Conservation (phyloP, 768 basidiomycete species). For the Tulasnella sp. region DNA sequence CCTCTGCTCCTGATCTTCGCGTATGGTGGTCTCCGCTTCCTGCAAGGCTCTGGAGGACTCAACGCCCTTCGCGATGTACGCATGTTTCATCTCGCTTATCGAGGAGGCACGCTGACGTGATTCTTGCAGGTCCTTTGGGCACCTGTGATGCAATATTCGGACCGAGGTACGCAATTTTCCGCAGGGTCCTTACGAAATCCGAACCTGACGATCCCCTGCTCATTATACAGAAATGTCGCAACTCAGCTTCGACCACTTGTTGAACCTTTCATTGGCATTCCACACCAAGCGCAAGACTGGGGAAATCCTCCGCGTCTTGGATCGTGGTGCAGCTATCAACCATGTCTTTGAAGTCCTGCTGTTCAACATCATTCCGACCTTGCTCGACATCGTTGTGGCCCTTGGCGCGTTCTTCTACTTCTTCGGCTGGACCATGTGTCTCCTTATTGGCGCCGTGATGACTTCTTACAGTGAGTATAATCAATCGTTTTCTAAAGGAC, state of each 20-base stretch:
- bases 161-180: conserved; percentile 41
- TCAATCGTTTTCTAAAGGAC: neutral
- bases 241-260: conserved; percentile 74
- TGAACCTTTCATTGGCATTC: conserved; percentile 78
- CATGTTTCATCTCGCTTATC: neutral
- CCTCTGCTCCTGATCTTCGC: conserved; percentile 59
- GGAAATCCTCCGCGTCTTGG: conserved; percentile 69
- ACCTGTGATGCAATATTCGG: conserved; percentile 83
- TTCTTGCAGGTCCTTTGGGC: conserved; percentile 54
- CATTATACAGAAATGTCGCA: conserved; percentile 60
- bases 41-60: conserved; percentile 69
- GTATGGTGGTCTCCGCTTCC: conserved; percentile 59
- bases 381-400: conserved; percentile 68
- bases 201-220: conserved; percentile 2
- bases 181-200: neutral
- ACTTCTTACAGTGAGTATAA: conserved; percentile 49
- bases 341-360: conserved; percentile 64
- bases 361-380: conserved; percentile 75
- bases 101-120: neutral
- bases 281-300: conserved; percentile 77
- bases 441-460: conserved; percentile 64
- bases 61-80: conserved; percentile 50
- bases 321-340: conserved; percentile 80
- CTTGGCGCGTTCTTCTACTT: conserved; percentile 26
- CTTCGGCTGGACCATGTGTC: conserved; percentile 26